Conservation (phyloP, 345 rosid species). For the Kernera saxatilis region DNA sequence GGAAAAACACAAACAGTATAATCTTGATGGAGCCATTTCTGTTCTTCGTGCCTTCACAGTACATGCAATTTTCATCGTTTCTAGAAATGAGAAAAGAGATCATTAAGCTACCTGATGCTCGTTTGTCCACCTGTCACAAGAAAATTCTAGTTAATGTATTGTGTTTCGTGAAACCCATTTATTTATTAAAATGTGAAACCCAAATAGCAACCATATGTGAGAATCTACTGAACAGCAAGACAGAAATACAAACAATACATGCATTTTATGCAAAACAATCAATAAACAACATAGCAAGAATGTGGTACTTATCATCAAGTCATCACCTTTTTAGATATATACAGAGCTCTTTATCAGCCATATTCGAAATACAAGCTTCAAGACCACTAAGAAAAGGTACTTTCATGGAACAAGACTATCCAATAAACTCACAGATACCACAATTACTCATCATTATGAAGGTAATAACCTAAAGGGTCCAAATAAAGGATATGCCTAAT, state of each 20-base stretch:
- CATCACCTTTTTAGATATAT: not conserved
- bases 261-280: not conserved
- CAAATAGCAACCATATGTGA: not conserved
- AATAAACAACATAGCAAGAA: not conserved
- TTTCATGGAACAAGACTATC: not conserved
- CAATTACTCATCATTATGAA: not conserved
- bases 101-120: constrained; percentile 46
- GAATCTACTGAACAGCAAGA: not conserved
- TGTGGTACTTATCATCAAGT: not conserved
- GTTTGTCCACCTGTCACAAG: constrained; percentile 54
- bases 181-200: not conserved
- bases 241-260: not conserved
- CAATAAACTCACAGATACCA: not conserved
- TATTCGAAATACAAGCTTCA: not conserved
- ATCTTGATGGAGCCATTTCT: not conserved
- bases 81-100: not conserved
- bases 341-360: not conserved
- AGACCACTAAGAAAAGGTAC: not conserved
- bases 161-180: not conserved
- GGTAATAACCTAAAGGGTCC: not conserved
- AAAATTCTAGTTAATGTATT: constrained; percentile 1
- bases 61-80: not conserved
- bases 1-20: not conserved
- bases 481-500: not conserved
- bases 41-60: not conserved